Conservation (phyloP, 768 basidiomycete genomes). For the Epithele typhae region DNA sequence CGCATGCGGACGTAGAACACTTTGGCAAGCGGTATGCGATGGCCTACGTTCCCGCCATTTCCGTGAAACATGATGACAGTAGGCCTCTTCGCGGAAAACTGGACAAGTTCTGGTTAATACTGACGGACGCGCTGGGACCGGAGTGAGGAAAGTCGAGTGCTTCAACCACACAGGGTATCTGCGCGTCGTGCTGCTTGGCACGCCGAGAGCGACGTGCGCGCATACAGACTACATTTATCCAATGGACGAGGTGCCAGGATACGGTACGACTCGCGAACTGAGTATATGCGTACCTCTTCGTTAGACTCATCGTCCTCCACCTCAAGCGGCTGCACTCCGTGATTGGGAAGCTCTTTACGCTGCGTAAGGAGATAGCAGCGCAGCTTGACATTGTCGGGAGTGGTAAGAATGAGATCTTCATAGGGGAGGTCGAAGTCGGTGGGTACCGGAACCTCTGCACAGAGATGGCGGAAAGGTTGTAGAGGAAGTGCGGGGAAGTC, state of each 20-base stretch:
- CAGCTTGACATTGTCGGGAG: conserved; percentile 68
- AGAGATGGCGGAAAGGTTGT: too few species aligned
- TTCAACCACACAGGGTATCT: conserved; percentile 4
- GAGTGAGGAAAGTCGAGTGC: too few species aligned
- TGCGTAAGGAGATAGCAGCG: conserved; percentile 76
- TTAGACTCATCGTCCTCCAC: conserved; percentile 55
- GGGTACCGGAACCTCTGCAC: conserved; percentile 67
- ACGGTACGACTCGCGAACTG: too few species aligned
- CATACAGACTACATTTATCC: too few species aligned
- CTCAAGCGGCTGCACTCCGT: conserved; percentile 25
- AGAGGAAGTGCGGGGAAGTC: neutral
- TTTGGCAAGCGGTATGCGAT: conserved; percentile 82
- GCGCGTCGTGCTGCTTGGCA: too few species aligned
- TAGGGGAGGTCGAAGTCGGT: conserved; percentile 68
- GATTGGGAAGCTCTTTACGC: conserved; percentile 40
- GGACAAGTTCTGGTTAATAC: too few species aligned
- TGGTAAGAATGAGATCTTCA: conserved; percentile 67
- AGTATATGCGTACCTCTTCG: conserved; percentile 49
- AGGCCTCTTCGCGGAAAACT: conserved; percentile 56
- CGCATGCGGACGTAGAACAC: conserved; percentile 79
- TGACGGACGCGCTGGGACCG: too few species aligned
- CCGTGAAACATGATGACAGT: conserved; percentile 95
- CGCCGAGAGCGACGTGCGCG: too few species aligned
- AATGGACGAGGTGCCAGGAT: too few species aligned
- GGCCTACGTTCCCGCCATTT: conserved; percentile 82